Evolutionary conservation across 768 basidiomycete genomes (phyloP).

Genomic region (Leccinum aurantiacum): DNA sequence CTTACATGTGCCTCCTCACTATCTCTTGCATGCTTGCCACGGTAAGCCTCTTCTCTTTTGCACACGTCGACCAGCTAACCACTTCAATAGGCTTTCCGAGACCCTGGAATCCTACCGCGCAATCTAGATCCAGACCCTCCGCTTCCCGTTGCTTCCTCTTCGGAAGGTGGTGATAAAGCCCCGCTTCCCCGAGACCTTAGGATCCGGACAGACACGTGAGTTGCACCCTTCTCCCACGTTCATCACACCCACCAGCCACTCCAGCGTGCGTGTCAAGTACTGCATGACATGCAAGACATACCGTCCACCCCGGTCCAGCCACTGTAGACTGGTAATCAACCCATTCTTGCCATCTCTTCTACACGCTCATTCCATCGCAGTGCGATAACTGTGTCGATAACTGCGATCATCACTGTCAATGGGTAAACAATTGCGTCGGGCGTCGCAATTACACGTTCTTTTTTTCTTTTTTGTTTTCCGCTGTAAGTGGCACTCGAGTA

Average conservation of each 20-base stretch:
- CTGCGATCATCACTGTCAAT: slow-evolving; percentile 90
- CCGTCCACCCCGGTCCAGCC: slow-evolving; percentile 90
- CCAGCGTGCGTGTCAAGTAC: slow-evolving; percentile 87
- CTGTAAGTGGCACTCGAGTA: slow-evolving; percentile 47
- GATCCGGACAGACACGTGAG: slow-evolving; percentile 76
- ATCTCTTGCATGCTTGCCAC: slow-evolving; percentile 77
- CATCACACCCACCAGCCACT: neutral
- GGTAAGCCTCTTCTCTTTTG: slow-evolving; percentile 40
- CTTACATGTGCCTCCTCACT: slow-evolving; percentile 62
- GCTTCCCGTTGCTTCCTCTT: slow-evolving; percentile 58
- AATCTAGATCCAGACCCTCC: slow-evolving; percentile 86
- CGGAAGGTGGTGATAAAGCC: slow-evolving; percentile 57
- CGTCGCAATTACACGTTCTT: slow-evolving; percentile 95
- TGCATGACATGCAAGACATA: slow-evolving; percentile 93
- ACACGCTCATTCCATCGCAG: slow-evolving; percentile 37
- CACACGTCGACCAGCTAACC: neutral
- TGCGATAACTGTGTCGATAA: slow-evolving; percentile 98
- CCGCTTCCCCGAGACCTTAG: slow-evolving; percentile 82
- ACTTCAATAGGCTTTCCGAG: slow-evolving; percentile 60
- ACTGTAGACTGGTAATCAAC: slow-evolving; percentile 82
- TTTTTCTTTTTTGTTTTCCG: slow-evolving; percentile 75
- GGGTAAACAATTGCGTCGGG: slow-evolving; percentile 96
- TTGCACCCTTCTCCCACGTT: slow-evolving; percentile 12
- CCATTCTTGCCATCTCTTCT: neutral
- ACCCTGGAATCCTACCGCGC: slow-evolving; percentile 89